Percentiles rank a stretch among this genome's conserved stretches.
Conservation (phyloP, 1,139 yeast species). For the Barnettozyma hawaiiensis region DNA sequence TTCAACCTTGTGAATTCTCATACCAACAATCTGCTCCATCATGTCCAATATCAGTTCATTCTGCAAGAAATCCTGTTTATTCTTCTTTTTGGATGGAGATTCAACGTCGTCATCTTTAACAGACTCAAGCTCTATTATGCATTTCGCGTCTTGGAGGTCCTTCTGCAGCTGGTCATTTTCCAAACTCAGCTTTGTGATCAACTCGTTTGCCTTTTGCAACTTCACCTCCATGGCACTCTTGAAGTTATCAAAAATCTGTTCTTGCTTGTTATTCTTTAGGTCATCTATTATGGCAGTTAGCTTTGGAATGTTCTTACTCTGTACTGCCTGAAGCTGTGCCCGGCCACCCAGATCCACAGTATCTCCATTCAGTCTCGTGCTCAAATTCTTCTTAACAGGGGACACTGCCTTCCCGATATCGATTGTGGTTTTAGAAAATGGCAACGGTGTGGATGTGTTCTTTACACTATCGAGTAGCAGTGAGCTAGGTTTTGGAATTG, state of each 20-base stretch:
- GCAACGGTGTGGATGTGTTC: conserved; percentile 5
- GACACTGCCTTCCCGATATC: conserved; percentile 12
- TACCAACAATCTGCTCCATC: conserved; percentile 52
- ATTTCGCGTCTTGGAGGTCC: conserved; percentile 11
- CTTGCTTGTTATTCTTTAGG: conserved; percentile 26
- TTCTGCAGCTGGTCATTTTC: conserved; percentile 14
- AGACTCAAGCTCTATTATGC: conserved; percentile 1
- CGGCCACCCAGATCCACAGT: conserved; percentile 12
- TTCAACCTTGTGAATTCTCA: conserved; percentile 44
- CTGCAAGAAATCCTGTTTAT: conserved; percentile 36
- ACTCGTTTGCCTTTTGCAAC: conserved; percentile 28
- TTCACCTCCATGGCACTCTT: conserved; percentile 27
- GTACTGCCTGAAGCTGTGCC: conserved; percentile 17
- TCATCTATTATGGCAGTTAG: conserved; percentile 22
- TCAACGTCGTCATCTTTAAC: conserved; percentile 4
- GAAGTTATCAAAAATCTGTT: conserved; percentile 27
- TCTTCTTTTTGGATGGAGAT: conserved; percentile 2
- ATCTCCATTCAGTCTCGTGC: conserved; percentile 5
- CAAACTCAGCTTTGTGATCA: conserved; percentile 24
- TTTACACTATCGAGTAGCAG: conserved; percentile 4
- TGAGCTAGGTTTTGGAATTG: conserved; percentile 4
- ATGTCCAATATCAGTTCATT: conserved; percentile 48
- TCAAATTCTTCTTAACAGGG: conserved; percentile 12
- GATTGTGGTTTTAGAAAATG: conserved; percentile 1
- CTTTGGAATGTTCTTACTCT: conserved; percentile 19